Conservation (phyloP, 331 rosid genomes). For the Quercus lobata region DNA sequence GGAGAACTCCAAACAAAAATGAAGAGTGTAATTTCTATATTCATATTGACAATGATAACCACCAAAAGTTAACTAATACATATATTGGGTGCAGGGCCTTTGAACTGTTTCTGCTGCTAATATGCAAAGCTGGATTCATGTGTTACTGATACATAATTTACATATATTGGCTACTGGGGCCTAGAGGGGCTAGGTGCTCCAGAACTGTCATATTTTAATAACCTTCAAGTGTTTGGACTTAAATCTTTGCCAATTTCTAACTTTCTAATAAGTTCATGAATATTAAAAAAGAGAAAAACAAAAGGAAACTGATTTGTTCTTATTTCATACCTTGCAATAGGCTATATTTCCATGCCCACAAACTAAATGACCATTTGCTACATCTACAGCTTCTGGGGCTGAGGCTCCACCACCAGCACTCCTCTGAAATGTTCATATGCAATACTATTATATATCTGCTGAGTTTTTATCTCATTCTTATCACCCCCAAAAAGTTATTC, state of each 20-base stretch:
- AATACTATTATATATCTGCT: no score
- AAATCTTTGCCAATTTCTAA: no score
- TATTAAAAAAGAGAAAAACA: no score
- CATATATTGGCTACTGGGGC: slow-evolving; percentile 3
- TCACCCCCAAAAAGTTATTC: no score
- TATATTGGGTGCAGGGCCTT: no score
- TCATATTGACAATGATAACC: no score
- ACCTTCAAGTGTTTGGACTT: neutral
- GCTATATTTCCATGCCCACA: slow-evolving; percentile 66
- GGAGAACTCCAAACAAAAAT: no score
- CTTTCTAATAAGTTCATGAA: no score
- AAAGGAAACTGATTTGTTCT: neutral
- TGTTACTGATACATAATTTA: slow-evolving; percentile 7
- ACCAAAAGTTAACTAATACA: no score
- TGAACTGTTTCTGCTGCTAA: neutral
- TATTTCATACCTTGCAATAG: slow-evolving; percentile 46
- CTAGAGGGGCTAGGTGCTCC: slow-evolving; percentile 44
- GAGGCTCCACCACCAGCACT: slow-evolving; percentile 79
- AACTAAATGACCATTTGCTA: slow-evolving; percentile 53
- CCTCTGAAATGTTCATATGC: slow-evolving; percentile 37
- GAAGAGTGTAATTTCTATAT: no score
- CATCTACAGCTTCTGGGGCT: slow-evolving; percentile 49
- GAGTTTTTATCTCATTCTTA: no score
- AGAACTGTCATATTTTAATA: neutral
- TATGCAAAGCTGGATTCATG: slow-evolving; percentile 23